Conservation (phyloP, 2,329 filamentous ascomycete genomes). For the Blumeriella jaapii region DNA sequence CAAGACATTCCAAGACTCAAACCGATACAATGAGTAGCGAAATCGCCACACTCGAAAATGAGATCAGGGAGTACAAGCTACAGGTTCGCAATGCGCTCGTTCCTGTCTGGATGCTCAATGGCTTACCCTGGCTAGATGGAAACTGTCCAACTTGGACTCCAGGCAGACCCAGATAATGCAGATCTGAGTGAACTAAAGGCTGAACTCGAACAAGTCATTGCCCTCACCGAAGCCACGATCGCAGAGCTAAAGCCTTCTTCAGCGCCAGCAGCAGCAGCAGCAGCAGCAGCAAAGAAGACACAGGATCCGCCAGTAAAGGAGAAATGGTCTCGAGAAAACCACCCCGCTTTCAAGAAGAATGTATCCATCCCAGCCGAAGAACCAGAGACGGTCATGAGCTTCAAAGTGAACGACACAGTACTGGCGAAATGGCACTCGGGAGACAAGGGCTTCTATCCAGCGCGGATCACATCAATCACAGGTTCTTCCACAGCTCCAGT, state of each 20-base stretch:
- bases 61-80: constrained; percentile 48
- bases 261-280: constrained; percentile 29
- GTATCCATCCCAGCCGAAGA: constrained; percentile 38
- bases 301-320: constrained; percentile 45
- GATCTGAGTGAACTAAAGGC: constrained; percentile 67
- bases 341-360: constrained; percentile 60
- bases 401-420: constrained; percentile 81
- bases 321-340: constrained; percentile 73
- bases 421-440: constrained; percentile 85
- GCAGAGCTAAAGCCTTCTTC: constrained; percentile 59
- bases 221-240: constrained; percentile 67
- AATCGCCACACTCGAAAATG: constrained; percentile 28
- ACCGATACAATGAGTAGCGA: constrained; percentile 26
- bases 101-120: not conserved
- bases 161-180: constrained; percentile 67
- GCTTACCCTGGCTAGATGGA: constrained; percentile 47
- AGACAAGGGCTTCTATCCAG: constrained; percentile 84
- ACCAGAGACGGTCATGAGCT: constrained; percentile 41
- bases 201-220: constrained; percentile 74
- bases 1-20: too few relatives aligned
- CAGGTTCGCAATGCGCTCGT: constrained; percentile 33
- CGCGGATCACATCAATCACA: constrained; percentile 85
- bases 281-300: constrained; percentile 30
- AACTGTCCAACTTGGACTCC: constrained; percentile 62
- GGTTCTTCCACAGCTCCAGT: constrained; percentile 84